Evolutionary conservation across 2,329 filamentous ascomycete genomes (phyloP).

Genomic region (Chrysoporthe puriensis): DNA sequence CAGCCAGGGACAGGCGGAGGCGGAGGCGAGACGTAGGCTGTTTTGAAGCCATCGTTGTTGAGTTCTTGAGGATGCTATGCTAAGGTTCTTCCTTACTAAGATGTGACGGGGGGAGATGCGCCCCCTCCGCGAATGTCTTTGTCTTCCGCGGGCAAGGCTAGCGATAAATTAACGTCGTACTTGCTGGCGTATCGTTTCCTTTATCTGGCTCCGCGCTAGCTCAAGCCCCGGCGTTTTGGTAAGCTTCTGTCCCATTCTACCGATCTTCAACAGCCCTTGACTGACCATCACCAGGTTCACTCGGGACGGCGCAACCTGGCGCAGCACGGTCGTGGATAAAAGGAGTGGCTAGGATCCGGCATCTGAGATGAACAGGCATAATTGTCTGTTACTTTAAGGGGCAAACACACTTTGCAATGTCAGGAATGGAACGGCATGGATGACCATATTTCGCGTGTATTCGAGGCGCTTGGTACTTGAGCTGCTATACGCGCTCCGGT

Average conservation of each 20-base stretch:
- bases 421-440: not conserved
- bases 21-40: conserved; percentile 3
- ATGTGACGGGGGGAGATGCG: not conserved
- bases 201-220: not conserved
- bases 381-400: not conserved
- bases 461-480: not conserved
- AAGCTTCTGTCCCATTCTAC: not conserved
- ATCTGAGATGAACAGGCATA: not conserved
- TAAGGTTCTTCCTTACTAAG: too few relatives aligned
- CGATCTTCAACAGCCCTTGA: too few relatives aligned
- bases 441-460: not conserved
- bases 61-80: not conserved
- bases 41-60: not conserved
- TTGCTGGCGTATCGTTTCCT: not conserved
- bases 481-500: not conserved
- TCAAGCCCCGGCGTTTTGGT: not conserved
- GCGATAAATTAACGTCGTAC: too few relatives aligned
- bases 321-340: not conserved
- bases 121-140: not conserved
- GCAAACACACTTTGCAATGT: not conserved
- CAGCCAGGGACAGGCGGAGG: conserved; percentile 10
- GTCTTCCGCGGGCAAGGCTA: not conserved
- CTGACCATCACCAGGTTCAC: not conserved
- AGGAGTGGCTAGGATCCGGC: not conserved
- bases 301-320: not conserved